Base-by-base conservation (phyloP, 768 basidiomycete genomes). In the Tulasnella sp. region DNA sequence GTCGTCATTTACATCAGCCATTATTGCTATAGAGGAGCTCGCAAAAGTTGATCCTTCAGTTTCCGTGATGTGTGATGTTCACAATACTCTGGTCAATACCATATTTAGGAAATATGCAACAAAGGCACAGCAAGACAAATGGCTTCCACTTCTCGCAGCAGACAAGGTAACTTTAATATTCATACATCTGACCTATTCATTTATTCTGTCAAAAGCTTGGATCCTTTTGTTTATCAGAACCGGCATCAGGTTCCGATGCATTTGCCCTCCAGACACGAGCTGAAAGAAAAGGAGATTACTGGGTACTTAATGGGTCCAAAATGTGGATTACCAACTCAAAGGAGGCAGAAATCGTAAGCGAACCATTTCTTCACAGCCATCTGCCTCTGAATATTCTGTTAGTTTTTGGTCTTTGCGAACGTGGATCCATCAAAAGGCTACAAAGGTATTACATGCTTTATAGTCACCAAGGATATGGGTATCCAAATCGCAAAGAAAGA, bases 251-350 rank as follows among this genome's bases (percentile, higher is more conserved):
- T 2, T 95, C 91, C 4, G 95, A 99, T 62, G 95, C 95, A 0
- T 99, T 99, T 63, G 91, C 93, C 0, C 70, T 99, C 29, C 88
- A 93, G 64, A 91, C 95, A 1, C 83, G 85, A 9, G 93, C 95
- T 13, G 81, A 73, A 63, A 86, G 83, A 65, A 81, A 88, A 40
- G 90, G 88, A 15, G 78, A 83, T 58, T 64, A 81, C 64, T 98
- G 83, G 76, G 69, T 90, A 27, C 64, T 99, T 47, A 92, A 90
- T 58, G 95, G 95, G n/a, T 87, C 88, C 50, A 99, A 99, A 72
- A 92, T 93, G 91, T 95, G 91, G 91, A 95, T 96, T 54, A 93
- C 91, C 22, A 96, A 96, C 67, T 92, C 90, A 0, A 75, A 78
- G 53, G 89, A 92, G 66, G 90, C 89, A 1, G 86, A 90, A 40